Conservation (phyloP, 2,329 filamentous ascomycete species). For the Aspergillus fischeri region DNA sequence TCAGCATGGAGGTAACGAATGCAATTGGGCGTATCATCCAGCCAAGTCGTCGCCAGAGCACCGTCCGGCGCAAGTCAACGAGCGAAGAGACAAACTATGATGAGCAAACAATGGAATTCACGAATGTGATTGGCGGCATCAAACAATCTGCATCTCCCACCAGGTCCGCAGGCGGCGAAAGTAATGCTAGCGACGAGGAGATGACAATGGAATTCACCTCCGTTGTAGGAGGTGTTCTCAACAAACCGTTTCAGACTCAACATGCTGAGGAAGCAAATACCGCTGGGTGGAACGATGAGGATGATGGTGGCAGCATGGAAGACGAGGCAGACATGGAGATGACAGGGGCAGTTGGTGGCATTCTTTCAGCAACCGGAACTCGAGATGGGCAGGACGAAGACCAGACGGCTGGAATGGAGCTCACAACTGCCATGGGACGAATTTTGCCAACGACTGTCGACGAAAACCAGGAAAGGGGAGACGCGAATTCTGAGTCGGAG, state of each 20-base stretch:
- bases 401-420: constrained; percentile 61
- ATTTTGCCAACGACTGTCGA: constrained; percentile 51
- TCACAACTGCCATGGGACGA: constrained; percentile 60
- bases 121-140: constrained; percentile 42
- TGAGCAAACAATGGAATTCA: constrained; percentile 47
- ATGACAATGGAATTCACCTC: constrained; percentile 48
- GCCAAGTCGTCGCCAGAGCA: constrained; percentile 28
- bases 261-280: constrained; percentile 14
- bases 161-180: constrained; percentile 25
- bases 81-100: constrained; percentile 44
- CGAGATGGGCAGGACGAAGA: constrained; percentile 37
- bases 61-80: constrained; percentile 41
- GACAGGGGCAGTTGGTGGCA: constrained; percentile 44
- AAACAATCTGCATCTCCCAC: constrained; percentile 22
- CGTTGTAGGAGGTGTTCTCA: constrained; percentile 41
- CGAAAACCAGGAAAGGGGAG: constrained; percentile 49
- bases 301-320: constrained; percentile 24
- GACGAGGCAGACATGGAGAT: constrained; percentile 58
- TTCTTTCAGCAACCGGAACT: constrained; percentile 38
- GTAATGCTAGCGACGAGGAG: constrained; percentile 38
- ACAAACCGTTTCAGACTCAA: constrained; percentile 17
- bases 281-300: constrained; percentile 21
- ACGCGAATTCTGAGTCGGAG: constrained; percentile 58
- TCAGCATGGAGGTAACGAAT: constrained; percentile 92
- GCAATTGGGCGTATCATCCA: constrained; percentile 73